A percentile compares a stretch with the other conserved stretches of the same genome.
Conservation (phyloP, 2,329 filamentous ascomycete species). For the Diaporthe citri region DNA sequence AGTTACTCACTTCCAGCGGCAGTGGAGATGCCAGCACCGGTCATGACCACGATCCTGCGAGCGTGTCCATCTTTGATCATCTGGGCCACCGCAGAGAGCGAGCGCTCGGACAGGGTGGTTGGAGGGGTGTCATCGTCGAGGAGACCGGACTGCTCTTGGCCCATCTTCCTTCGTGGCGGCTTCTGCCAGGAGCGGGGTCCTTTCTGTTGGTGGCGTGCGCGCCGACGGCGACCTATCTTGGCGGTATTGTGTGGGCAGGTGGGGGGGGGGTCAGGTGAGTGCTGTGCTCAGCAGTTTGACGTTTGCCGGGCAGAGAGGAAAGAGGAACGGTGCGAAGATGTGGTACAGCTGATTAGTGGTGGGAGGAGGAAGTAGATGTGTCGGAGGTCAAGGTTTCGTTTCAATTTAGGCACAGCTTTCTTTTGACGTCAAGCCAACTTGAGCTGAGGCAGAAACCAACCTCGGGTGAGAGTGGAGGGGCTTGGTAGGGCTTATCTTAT, state of each 20-base stretch:
- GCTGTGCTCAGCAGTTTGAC: background rate
- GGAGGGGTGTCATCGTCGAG: conserved; percentile 75
- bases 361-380: background rate
- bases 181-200: conserved; percentile 36
- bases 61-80: conserved; percentile 79
- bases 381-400: background rate
- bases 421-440: conserved; percentile 20
- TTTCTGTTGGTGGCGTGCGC: conserved; percentile 52
- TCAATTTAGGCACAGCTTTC: background rate
- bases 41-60: conserved; percentile 85
- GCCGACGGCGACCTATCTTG: conserved; percentile 57
- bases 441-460: conserved; percentile 12
- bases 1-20: conserved; percentile 69
- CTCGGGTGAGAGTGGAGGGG: conserved; percentile 14
- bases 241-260: conserved; percentile 39
- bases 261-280: background rate
- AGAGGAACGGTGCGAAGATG: background rate
- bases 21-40: conserved; percentile 89
- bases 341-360: background rate
- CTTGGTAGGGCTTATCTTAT: conserved; percentile 35
- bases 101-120: conserved; percentile 75
- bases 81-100: conserved; percentile 80
- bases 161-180: conserved; percentile 73
- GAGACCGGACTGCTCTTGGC: conserved; percentile 81
- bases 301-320: background rate